These are phyloP conservation scores for Populus alba DNA, from an alignment of 345 rosid species.

Conservation along the genomic window DNA sequence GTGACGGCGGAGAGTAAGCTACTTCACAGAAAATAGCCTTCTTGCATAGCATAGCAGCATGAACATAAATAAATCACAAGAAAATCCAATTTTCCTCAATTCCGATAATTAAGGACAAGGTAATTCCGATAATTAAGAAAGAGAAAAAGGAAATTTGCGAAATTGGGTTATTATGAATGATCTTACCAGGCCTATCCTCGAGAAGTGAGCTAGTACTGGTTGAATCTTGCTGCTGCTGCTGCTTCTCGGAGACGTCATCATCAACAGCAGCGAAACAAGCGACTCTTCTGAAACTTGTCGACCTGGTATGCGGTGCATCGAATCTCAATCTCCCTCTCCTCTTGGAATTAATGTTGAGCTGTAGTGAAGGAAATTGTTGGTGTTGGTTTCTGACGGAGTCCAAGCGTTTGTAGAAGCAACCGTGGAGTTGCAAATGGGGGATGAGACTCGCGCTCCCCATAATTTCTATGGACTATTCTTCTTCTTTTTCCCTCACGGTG, in stretches of 20 bases:
- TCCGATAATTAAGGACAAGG: background rate
- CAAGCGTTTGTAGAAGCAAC: conserved; percentile 40
- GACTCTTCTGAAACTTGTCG: conserved; percentile 20
- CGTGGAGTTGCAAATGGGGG: conserved; percentile 51
- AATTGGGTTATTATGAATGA: background rate
- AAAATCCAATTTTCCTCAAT: too few species aligned
- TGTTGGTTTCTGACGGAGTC: conserved; percentile 18
- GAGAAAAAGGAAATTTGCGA: background rate
- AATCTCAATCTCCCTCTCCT: conserved; percentile 31
- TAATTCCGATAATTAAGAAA: background rate
- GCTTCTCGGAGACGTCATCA: conserved; percentile 37
- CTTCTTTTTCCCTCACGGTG: too few species aligned
- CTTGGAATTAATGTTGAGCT: conserved; percentile 18
- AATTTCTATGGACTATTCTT: conserved; percentile 21
- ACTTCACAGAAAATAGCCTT: too few species aligned
- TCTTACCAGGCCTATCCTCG: conserved; percentile 67
- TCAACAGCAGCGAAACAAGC: conserved; percentile 53
- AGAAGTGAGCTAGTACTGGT: conserved; percentile 41
- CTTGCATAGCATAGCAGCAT: too few species aligned
- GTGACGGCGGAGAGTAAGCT: too few species aligned
- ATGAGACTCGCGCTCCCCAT: conserved; percentile 56
- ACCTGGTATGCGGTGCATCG: conserved; percentile 20
- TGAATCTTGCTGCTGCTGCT: conserved; percentile 36
- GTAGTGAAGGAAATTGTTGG: conserved; percentile 23
- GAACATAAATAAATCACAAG: too few species aligned